Evolutionary conservation across 768 basidiomycete species (phyloP), one percentile per base, ranked within the genome.

Genomic region (Leccinum subgranulosum): DNA sequence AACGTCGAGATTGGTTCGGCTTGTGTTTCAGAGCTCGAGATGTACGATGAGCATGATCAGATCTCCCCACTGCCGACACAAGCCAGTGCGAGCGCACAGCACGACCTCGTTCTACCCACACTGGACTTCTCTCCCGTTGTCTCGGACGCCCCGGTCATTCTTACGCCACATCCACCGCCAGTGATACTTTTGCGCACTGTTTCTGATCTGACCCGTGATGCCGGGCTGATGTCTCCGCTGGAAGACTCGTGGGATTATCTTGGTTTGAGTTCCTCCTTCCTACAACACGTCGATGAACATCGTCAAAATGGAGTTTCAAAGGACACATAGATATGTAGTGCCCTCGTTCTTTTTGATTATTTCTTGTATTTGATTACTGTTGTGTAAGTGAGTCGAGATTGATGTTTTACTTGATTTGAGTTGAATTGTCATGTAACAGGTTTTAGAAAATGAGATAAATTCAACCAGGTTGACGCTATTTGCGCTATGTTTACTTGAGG

Each of bases 41-140:
- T 39, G 41, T 58, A 61, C 19, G 54, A 55, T 29, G 46, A 29
- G 17, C 17, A 12, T 28, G 59, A 56, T 45, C 46, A 55, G 6
- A 27, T 63, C 8, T 61, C 59, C 45, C 34, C 36, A 10, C 53
- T 59, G 2, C 58, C 59, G 9, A 59, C 65, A 49, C 60, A 66
- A 6, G 53, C 56, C 25, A 73, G 80, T 23, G 65, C 63, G 23
- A 86, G 90, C 64, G 82, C 86, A 11, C 75, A 87, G 3, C 75
- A 81, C 19, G 88, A 89, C 3, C 82, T 94, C 57, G 72, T 93
- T 11, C 74, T 92, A n/a, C 90, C 91, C 5, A 88, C 84, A 1
- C 78, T 92, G 53, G 88, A 91, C 68, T 81, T 89, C 60, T 87
- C 88, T 0, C 79, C 84, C 6, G 72, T 77, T 8, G 81, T 80